Evolutionary conservation across 352 stramenopile species (phyloP), one percentile per base, ranked within the genome.

Genomic region (Discostella stelligera): DNA sequence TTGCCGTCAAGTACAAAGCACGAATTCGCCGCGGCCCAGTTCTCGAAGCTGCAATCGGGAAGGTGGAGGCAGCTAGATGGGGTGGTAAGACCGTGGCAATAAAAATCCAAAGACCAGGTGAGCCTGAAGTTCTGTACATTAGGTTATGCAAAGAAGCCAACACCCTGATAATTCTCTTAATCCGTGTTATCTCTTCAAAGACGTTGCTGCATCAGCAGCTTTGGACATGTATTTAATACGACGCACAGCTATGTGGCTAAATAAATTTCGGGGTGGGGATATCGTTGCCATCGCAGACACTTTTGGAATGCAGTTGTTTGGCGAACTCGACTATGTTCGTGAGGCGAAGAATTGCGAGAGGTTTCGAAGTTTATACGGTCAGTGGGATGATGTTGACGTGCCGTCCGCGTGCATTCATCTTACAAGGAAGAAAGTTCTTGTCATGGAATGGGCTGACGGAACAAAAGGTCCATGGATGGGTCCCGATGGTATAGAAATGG

Each of bases 371-470:
- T 65, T 92, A 16, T 92, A 93, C 49, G 81, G 80, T 32, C 58
- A 71, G 13, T 91, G 83, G 83, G 74, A 88, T n/a, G 77, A 89
- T 69, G 78, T 93, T 63, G 49, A 79, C 23, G 84, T 93, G 18
- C 88, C 88, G 18, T 23, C 61, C 56, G 75, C 87, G 3, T 89
- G 82, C 64, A 79, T 44, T 46, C 23, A 58, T n/a, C 69, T 93
- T 10, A 92, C 88, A n/a, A 72, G 85, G 41, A 88, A 84, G 71
- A 83, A 78, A 60, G 90, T 96, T 9, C 68, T 95, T 4, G 86
- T 94, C 3, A 89, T 91, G 85, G 90, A 96, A 73, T 96, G 91
- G 91, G 77, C 95, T n/a, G 89, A 96, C 21, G 92, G 92, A 9
- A 79, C 77, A 39, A 95, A 95, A 74, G 90, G 89, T 18, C 90